Conservation (phyloP, 306 rosid genomes). For the Lathyrus tuberosus region DNA sequence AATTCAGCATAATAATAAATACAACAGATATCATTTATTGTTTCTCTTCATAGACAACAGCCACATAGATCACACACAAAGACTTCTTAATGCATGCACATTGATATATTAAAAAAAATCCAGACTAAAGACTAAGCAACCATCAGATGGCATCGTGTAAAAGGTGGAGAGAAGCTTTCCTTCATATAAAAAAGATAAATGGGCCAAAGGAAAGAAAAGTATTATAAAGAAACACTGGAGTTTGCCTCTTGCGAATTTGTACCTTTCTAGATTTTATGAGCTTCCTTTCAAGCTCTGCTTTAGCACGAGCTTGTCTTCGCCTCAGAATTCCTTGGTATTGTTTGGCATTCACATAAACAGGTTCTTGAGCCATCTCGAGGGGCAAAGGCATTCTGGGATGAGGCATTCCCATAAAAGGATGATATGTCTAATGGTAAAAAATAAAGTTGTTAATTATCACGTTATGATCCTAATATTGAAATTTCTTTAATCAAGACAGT, state of each 20-base stretch:
- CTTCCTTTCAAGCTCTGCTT: slow-evolving; percentile 93
- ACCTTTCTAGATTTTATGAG: slow-evolving; percentile 93
- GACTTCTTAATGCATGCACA: neutral
- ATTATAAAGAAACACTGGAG: neutral
- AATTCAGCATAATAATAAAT: slow-evolving; percentile 11
- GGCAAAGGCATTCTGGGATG: slow-evolving; percentile 97
- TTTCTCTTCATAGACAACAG: neutral
- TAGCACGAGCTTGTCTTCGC: slow-evolving; percentile 97
- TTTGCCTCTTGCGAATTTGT: slow-evolving; percentile 19
- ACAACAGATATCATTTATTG: neutral
- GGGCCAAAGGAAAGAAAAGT: slow-evolving; percentile 1
- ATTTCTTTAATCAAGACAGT: slow-evolving; percentile 2
- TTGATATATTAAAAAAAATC: neutral
- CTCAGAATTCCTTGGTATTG: slow-evolving; percentile 95
- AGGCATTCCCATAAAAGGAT: slow-evolving; percentile 87
- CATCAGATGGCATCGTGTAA: neutral
- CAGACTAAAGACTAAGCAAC: slow-evolving; percentile 12
- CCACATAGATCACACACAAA: neutral
- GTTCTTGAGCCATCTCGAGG: slow-evolving; percentile 96
- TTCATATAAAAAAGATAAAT: neutral
- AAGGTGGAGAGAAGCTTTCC: neutral
- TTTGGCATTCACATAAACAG: slow-evolving; percentile 96
- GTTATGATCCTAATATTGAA: slow-evolving; percentile 13
- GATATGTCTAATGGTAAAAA: slow-evolving; percentile 64
- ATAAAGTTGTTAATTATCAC: slow-evolving; percentile 30